Evolutionary conservation across 192 early-diverging fungal species (phyloP).

Genomic region (Coemansia sp.): DNA sequence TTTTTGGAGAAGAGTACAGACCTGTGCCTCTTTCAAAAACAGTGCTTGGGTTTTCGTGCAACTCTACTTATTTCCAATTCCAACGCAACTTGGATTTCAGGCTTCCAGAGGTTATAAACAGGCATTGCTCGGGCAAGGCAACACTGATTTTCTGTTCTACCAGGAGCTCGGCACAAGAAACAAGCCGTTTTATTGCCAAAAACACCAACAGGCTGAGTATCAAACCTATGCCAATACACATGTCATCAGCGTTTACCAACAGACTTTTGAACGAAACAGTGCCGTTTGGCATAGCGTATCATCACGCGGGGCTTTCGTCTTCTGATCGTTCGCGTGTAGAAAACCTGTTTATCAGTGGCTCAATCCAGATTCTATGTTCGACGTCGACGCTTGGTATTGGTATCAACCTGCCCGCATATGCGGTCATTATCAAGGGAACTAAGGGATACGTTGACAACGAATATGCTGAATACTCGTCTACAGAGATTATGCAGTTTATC

Average conservation of each 20-base stretch:
- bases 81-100: conserved; percentile 59
- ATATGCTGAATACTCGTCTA: conserved; percentile 57
- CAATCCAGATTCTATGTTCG: conserved; percentile 63
- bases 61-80: conserved; percentile 56
- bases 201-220: conserved; percentile 16
- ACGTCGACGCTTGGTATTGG: conserved; percentile 78
- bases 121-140: conserved; percentile 27
- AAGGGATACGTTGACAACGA: conserved; percentile 43
- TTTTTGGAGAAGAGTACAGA: conserved; percentile 74
- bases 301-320: conserved; percentile 64
- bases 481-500: conserved; percentile 75
- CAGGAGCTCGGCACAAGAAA: conserved; percentile 43
- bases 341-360: conserved; percentile 54
- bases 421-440: conserved; percentile 73
- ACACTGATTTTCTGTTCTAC: conserved; percentile 53
- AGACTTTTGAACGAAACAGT: conserved; percentile 47
- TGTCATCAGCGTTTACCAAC: conserved; percentile 30
- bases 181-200: conserved; percentile 28
- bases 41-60: conserved; percentile 55
- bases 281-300: conserved; percentile 63
- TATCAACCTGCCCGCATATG: conserved; percentile 73
- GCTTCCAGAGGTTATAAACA: conserved; percentile 42
- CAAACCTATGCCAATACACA: conserved; percentile 16
- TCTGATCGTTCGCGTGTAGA: conserved; percentile 55
- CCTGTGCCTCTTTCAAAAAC: conserved; percentile 60